Percentiles rank a stretch among this genome's conserved stretches.
Evolutionary conservation across 2,329 filamentous ascomycete species (phyloP).

Genomic region (Aspergillus fumigatus): DNA sequence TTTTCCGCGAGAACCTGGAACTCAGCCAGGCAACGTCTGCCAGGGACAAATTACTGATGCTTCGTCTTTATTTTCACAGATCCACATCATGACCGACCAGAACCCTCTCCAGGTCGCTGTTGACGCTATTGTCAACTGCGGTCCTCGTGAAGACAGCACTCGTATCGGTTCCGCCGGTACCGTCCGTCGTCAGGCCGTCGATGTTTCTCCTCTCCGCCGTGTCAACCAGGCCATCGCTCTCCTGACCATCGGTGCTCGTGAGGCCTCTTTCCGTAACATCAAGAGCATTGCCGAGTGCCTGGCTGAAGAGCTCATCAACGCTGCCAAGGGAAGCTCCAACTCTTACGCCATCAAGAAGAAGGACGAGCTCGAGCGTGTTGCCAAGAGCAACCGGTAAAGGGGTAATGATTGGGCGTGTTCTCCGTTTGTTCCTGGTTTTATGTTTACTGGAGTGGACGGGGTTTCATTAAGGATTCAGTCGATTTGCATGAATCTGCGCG

Average conservation of each 20-base stretch:
- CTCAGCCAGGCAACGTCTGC: neutral
- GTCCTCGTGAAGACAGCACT: conserved; percentile 98
- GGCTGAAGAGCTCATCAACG: conserved; percentile 99
- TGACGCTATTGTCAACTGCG: conserved; percentile 99
- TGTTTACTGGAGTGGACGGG: conserved; percentile 40
- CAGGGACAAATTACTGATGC: conserved; percentile 13
- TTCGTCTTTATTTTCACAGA: conserved; percentile 50
- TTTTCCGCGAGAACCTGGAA: neutral
- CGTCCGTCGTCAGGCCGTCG: conserved; percentile 99
- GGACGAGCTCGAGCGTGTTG: conserved; percentile 99
- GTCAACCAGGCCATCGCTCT: conserved; percentile 99
- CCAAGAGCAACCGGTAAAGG: conserved; percentile 99
- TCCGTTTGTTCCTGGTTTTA: conserved; percentile 38
- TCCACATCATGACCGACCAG: conserved; percentile 99
- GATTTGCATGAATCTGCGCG: conserved; percentile 39
- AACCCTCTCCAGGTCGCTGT: conserved; percentile 99
- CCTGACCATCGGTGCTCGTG: conserved; percentile 96
- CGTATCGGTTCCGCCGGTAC: conserved; percentile 99
- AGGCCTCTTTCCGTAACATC: conserved; percentile 99
- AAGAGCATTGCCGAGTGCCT: conserved; percentile 99
- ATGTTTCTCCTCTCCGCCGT: conserved; percentile 98
- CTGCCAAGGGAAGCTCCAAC: conserved; percentile 99
- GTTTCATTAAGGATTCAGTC: conserved; percentile 38
- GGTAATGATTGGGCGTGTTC: conserved; percentile 33
- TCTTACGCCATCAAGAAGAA: conserved; percentile 99